Evolutionary conservation across 148 eudicot species (phyloP).

Genomic region (Vaccinium corymbosum): DNA sequence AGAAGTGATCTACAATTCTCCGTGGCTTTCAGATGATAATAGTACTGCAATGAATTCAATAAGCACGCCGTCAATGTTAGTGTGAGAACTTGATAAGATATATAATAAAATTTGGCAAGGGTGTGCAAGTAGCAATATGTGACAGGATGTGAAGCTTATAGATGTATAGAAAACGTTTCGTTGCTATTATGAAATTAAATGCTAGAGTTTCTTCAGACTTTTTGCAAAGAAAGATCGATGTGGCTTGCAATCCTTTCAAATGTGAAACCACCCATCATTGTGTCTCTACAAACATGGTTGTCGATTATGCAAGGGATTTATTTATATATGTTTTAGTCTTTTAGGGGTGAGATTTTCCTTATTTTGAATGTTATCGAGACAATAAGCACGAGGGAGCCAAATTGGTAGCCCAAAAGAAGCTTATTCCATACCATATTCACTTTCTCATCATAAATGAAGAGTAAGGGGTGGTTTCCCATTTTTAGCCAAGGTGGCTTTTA

Average conservation of each 20-base stretch:
- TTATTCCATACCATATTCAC: neutral
- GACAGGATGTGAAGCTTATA: neutral
- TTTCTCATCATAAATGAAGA: neutral
- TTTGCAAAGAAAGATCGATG: neutral
- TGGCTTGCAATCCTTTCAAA: neutral
- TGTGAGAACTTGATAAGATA: neutral
- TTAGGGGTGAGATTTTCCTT: neutral
- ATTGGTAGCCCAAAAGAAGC: neutral
- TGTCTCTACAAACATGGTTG: neutral
- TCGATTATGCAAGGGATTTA: neutral
- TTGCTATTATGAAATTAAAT: neutral
- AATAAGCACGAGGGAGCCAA: neutral
- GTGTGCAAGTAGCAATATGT: neutral
- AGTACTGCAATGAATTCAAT: neutral
- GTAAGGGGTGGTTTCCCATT: neutral
- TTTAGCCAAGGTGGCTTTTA: too few species aligned
- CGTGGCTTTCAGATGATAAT: neutral
- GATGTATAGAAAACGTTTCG: neutral
- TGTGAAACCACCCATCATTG: neutral
- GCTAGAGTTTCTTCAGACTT: neutral
- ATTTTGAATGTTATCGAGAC: neutral
- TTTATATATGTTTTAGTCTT: neutral
- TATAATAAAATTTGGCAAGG: neutral
- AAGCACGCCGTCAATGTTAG: neutral
- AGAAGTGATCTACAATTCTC: slow-evolving; percentile 2